Conservation (phyloP, 75 land plant genomes). For the Sequoia sempervirens region DNA sequence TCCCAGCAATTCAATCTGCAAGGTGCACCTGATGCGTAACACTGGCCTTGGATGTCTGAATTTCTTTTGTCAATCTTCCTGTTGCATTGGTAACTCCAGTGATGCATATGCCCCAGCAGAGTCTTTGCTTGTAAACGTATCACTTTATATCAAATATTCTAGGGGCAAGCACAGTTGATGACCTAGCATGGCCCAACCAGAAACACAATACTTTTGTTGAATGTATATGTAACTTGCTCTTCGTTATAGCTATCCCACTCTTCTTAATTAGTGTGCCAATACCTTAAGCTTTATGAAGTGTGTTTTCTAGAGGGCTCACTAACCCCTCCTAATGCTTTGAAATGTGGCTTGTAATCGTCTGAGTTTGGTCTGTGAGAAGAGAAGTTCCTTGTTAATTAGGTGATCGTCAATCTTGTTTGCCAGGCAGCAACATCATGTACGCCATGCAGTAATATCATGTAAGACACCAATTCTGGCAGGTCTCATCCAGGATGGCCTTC, state of each 20-base stretch:
- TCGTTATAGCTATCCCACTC: slow-evolving; percentile 15
- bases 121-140: slow-evolving; percentile 5
- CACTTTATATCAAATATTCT: not conserved
- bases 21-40: not conserved
- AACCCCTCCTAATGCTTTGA: not conserved
- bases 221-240: slow-evolving; percentile 59
- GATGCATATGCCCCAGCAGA: slow-evolving; percentile 80
- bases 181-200: slow-evolving; percentile 43
- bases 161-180: not conserved
- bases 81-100: slow-evolving; percentile 67
- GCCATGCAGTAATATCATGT: no score
- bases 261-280: not conserved
- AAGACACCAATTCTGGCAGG: no score
- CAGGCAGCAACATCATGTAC: no score
- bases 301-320: not conserved
- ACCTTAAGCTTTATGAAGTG: not conserved
- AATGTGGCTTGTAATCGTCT: not conserved
- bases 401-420: no score
- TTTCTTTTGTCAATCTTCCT: slow-evolving; percentile 25
- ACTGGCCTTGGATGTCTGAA: not conserved
- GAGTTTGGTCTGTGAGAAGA: slow-evolving; percentile 49
- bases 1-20: not conserved
- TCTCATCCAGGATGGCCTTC: no score
- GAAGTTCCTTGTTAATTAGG: slow-evolving; percentile 8
- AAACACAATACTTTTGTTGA: slow-evolving; percentile 70